These are phyloP conservation scores for Wickerhamomyces chaumierensis DNA, from an alignment of 805 yeast genomes.

Conservation along the genomic window DNA sequence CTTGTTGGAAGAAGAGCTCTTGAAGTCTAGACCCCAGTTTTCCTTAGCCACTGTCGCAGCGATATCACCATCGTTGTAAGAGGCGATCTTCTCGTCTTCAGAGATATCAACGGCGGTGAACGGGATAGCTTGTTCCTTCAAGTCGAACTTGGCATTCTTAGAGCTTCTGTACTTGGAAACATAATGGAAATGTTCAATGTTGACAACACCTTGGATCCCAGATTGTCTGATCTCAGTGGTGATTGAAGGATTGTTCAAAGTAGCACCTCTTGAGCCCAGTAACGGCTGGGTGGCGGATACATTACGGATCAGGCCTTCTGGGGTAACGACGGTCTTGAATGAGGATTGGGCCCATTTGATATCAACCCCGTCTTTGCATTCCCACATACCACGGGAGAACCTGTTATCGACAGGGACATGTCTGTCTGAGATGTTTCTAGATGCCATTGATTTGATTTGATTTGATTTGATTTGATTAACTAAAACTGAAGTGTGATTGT, in stretches of 20 bases:
- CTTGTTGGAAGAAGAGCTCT: constrained; percentile 4
- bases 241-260: constrained; percentile 13
- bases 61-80: constrained; percentile 5
- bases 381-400: constrained; percentile 16
- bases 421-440: constrained; percentile 3
- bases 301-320: constrained; percentile 9
- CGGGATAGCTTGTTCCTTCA: constrained; percentile 3
- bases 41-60: constrained; percentile 8
- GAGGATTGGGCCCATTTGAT: constrained; percentile 13
- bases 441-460: not conserved
- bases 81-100: constrained; percentile 3
- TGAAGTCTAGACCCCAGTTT: constrained; percentile 12
- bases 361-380: constrained; percentile 10
- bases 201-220: constrained; percentile 10
- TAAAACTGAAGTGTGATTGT: no score
- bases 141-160: constrained; percentile 11
- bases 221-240: constrained; percentile 7
- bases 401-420: constrained; percentile 8
- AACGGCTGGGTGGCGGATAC: constrained; percentile 7
- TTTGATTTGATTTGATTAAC: no score
- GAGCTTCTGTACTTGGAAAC: constrained; percentile 9
- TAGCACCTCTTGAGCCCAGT: constrained; percentile 7
- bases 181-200: constrained; percentile 15
- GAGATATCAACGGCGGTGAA: constrained; percentile 3
- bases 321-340: constrained; percentile 6